Conservation (phyloP, 129 eudicot genomes). For the Helianthus annuus region HanXRQr2.0-SUNRISE NC_035443.2:48690849-48691348, state of each 20-base stretch:
- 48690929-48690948: too few species aligned
- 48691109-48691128: neutral
- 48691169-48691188: neutral
- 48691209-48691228: slow-evolving; percentile 41
- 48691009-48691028: too few species aligned
- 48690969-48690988: too few species aligned
- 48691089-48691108: neutral
- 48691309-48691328: neutral
- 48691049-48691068: neutral
- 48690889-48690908: too few species aligned
- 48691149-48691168: slow-evolving; percentile 35
- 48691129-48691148: neutral
- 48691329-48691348: neutral
- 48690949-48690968: too few species aligned
- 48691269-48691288: slow-evolving; percentile 48
- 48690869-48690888: too few species aligned
- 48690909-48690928: too few species aligned
- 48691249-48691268: slow-evolving; percentile 39
- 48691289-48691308: slow-evolving; percentile 27
- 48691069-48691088: neutral
- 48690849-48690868: too few species aligned
- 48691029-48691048: neutral
- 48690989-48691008: too few species aligned
- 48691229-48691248: slow-evolving; percentile 38
- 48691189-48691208: slow-evolving; percentile 29